phyloP scores from a whole-genome alignment of 2,329 filamentous ascomycete genomes.

The Septoria petroselini region DNA sequence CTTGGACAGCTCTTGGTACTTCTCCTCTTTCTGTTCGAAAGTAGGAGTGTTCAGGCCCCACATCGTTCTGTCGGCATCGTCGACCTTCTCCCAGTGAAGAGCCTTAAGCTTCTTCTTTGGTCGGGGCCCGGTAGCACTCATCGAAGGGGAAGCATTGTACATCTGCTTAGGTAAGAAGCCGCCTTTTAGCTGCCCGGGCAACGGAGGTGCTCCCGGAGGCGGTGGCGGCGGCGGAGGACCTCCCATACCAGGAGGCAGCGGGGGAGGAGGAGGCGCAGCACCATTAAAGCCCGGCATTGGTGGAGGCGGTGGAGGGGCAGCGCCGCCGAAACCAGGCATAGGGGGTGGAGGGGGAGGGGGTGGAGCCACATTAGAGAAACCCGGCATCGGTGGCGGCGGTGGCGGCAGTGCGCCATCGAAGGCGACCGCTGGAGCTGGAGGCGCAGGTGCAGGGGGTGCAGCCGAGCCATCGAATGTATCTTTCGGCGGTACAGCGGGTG shows the following conservation, averaged over 20 bases:
- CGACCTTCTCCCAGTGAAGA: constrained; percentile 98
- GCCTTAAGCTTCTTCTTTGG: constrained; percentile 99
- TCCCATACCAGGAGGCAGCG: constrained; percentile 52
- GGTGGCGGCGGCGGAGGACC: constrained; percentile 58
- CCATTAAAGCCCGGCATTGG: constrained; percentile 44
- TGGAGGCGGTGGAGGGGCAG: constrained; percentile 43
- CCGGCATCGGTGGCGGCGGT: constrained; percentile 47
- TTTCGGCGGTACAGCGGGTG: constrained; percentile 45
- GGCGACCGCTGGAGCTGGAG: constrained; percentile 33
- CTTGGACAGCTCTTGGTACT: constrained; percentile 86
- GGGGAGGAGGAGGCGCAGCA: constrained; percentile 46
- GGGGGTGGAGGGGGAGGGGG: constrained; percentile 46
- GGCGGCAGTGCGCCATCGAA: constrained; percentile 44
- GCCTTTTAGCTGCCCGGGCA: constrained; percentile 57
- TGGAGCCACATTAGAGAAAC: constrained; percentile 38
- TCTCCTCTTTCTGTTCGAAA: constrained; percentile 87
- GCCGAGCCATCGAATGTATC: constrained; percentile 41
- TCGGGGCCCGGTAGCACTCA: constrained; percentile 74
- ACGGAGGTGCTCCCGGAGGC: constrained; percentile 64
- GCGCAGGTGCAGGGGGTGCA: constrained; percentile 50
- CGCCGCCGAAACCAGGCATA: constrained; percentile 48
- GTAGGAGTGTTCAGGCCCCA: constrained; percentile 87
- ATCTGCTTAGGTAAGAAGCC: constrained; percentile 69
- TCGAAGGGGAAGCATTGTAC: constrained; percentile 55
- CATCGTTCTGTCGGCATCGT: constrained; percentile 83